These are phyloP conservation scores for Candida khao-thaluensis DNA, from an alignment of 805 yeast genomes.

Conservation along the genomic window DNA sequence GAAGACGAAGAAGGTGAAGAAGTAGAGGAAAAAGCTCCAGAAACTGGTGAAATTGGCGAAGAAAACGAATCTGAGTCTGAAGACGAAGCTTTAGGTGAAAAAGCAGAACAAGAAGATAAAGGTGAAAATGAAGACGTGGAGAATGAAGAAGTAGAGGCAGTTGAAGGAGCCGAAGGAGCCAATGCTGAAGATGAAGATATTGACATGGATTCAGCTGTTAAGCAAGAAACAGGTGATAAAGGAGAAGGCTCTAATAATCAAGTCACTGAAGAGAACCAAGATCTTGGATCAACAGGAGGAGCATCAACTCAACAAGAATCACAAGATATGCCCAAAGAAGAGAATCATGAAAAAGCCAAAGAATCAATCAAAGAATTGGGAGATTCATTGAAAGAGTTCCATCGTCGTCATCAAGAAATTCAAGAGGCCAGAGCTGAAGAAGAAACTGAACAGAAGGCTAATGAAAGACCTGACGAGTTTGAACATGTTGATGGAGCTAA, in stretches of 20 bases:
- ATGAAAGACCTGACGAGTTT: slow-evolving; percentile 79
- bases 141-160: slow-evolving; percentile 31
- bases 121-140: slow-evolving; percentile 32
- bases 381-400: slow-evolving; percentile 87
- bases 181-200: slow-evolving; percentile 52
- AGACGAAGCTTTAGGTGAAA: slow-evolving; percentile 33
- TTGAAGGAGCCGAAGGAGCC: slow-evolving; percentile 47
- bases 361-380: slow-evolving; percentile 87
- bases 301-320: slow-evolving; percentile 40
- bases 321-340: slow-evolving; percentile 39
- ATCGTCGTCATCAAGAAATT: slow-evolving; percentile 86
- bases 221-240: slow-evolving; percentile 58
- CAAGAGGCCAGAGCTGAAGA: slow-evolving; percentile 56
- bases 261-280: slow-evolving; percentile 58
- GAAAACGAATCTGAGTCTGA: slow-evolving; percentile 23
- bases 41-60: slow-evolving; percentile 14
- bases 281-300: slow-evolving; percentile 66
- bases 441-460: slow-evolving; percentile 51
- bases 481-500: slow-evolving; percentile 81
- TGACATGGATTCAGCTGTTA: slow-evolving; percentile 57
- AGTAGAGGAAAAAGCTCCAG: slow-evolving; percentile 25
- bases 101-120: slow-evolving; percentile 36
- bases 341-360: slow-evolving; percentile 64
- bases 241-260: slow-evolving; percentile 63
- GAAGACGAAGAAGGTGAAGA: slow-evolving; percentile 27